Base-by-base conservation (phyloP, 305 asterid genomes). In the Rubia peregrina region DNA sequence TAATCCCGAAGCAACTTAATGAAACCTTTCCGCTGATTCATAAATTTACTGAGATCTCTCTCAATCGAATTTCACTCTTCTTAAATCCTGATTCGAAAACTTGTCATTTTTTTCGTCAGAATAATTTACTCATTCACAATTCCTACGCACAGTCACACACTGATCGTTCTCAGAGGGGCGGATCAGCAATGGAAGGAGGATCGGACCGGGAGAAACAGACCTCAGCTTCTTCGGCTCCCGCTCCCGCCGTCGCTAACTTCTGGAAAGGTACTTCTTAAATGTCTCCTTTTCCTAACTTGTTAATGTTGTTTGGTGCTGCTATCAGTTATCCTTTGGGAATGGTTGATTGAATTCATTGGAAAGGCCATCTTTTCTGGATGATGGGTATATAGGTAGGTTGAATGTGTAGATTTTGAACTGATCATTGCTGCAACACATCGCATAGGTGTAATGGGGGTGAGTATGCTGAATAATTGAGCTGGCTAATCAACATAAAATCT, bases 171-270 rank as follows among this genome's bases (percentile, higher is more conserved):
- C n/a, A 9, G 24, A 22, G 13, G 49, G 19, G 61, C 22, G 43
- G 88, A 84, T 85, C 84, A 79, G 76, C 79, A 74, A 89, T 92
- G 96, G 96, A 90, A 80, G 97, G 91, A 75, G 89, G 88, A 78
- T 80, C 87, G 71, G 97, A 93, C 70, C 82, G 95, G 68, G 97
- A 93, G 36, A 90, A 85, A 63, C 78, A 89, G 53, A 88, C 78
- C 78, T 84, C 96, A n/a, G 81, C 90, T 38, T 83, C 95, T 41
- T 75, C 95, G 59, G 79, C 94, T 66, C 96, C 96, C 19, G 83
- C 84, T 71, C 72, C 94, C 67, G 86, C 96, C 67, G 86, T 89
- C 43, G 87, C 95, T 78, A 83, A 83, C 75, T 93, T 87, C 86
- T 93, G 98, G 98, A 86, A 90, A 89, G 98, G 97, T 93, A 74